Percentiles rank a stretch among this genome's conserved stretches.
phyloP scores from a whole-genome alignment of 805 yeast genomes.

The Lachancea thermotolerans region DNA sequence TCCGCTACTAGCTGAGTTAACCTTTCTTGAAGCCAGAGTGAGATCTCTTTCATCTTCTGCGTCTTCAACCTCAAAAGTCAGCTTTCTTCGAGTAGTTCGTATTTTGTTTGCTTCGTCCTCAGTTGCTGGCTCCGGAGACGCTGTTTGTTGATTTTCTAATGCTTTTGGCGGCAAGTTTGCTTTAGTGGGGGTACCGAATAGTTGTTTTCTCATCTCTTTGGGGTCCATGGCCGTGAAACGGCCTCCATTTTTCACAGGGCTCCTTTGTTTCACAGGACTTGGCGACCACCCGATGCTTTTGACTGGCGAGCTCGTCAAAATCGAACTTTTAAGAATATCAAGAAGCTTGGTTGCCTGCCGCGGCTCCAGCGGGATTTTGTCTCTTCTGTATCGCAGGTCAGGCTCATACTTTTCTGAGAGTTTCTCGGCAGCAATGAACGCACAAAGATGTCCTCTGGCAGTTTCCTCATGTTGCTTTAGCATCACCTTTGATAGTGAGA shows the following conservation, averaged over 20 bases:
- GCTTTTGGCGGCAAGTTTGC: slow-evolving; percentile 9
- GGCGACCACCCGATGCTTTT: slow-evolving; percentile 27
- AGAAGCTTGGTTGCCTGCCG: slow-evolving; percentile 37
- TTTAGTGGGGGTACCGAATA: slow-evolving; percentile 27
- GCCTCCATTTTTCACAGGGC: slow-evolving; percentile 18
- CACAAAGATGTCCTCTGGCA: slow-evolving; percentile 64
- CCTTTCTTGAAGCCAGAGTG: background rate
- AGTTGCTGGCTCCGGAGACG: background rate
- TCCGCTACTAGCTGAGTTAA: background rate
- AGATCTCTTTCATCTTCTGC: slow-evolving; percentile 6
- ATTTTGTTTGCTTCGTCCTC: background rate
- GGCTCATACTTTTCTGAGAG: slow-evolving; percentile 35
- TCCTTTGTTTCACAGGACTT: slow-evolving; percentile 21
- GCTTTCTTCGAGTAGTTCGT: slow-evolving; percentile 23
- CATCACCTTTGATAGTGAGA: slow-evolving; percentile 46
- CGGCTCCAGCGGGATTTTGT: slow-evolving; percentile 53
- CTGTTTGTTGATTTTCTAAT: slow-evolving; percentile 6
- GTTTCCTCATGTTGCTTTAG: slow-evolving; percentile 50
- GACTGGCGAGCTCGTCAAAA: slow-evolving; percentile 31
- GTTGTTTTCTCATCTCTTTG: slow-evolving; percentile 19
- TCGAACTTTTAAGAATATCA: slow-evolving; percentile 39
- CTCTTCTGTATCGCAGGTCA: slow-evolving; percentile 43
- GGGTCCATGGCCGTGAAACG: slow-evolving; percentile 28
- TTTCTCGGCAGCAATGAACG: slow-evolving; percentile 51
- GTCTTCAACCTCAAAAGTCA: slow-evolving; percentile 28